Percentiles rank a stretch among this genome's conserved stretches.
Conservation (phyloP, 2,329 filamentous ascomycete species). For the Sordariomycetes sp. region DNA sequence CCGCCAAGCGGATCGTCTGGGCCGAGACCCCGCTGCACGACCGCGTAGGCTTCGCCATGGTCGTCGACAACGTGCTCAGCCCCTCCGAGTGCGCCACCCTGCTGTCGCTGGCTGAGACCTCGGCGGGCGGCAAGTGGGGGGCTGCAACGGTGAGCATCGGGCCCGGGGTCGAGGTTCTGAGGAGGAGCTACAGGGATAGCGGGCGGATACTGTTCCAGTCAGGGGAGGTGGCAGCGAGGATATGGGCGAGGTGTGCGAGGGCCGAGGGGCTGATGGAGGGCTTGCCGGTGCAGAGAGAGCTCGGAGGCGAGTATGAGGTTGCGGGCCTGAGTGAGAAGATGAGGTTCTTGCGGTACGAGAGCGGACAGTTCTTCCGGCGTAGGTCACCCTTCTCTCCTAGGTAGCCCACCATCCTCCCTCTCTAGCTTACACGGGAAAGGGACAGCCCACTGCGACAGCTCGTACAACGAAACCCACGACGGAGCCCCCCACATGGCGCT, state of each 20-base stretch:
- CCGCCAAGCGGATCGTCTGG: conserved; percentile 39
- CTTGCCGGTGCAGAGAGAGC: conserved; percentile 18
- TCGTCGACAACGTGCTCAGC: conserved; percentile 49
- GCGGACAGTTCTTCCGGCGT: conserved; percentile 61
- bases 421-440: too few species aligned
- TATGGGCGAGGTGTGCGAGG: conserved; percentile 48
- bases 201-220: conserved; percentile 71
- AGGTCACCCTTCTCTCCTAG: conserved; percentile 10
- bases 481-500: background rate
- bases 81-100: conserved; percentile 48
- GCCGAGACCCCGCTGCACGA: conserved; percentile 37
- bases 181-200: conserved; percentile 50
- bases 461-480: conserved; percentile 27
- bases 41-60: conserved; percentile 38
- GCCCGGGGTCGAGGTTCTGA: conserved; percentile 44
- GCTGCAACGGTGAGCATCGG: conserved; percentile 61
- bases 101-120: conserved; percentile 34
- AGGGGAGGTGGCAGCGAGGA: conserved; percentile 44
- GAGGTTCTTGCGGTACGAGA: conserved; percentile 63
- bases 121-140: conserved; percentile 39
- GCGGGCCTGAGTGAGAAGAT: conserved; percentile 58
- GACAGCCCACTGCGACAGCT: conserved; percentile 49
- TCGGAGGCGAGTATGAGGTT: conserved; percentile 27
- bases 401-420: conserved; percentile 26
- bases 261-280: conserved; percentile 28